Evolutionary conservation across 768 basidiomycete genomes (phyloP).

Genomic region (Calocera viscosa): DNA sequence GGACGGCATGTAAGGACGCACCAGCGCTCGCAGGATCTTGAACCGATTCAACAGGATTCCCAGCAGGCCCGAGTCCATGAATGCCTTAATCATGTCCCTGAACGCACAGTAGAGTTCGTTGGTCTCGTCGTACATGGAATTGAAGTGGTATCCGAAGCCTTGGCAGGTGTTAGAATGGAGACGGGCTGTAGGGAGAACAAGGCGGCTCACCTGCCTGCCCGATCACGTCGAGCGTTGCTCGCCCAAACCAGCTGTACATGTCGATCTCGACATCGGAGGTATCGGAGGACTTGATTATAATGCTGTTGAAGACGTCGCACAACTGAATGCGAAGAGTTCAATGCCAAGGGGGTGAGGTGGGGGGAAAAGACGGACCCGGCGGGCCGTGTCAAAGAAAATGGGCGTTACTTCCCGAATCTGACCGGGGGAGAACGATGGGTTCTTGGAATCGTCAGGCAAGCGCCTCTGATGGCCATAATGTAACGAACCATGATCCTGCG

Average conservation of each 20-base stretch:
- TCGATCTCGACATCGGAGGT: slow-evolving; percentile 33
- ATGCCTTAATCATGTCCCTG: slow-evolving; percentile 72
- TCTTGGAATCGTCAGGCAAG: slow-evolving; percentile 26
- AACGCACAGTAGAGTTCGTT: slow-evolving; percentile 70
- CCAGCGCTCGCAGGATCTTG: neutral
- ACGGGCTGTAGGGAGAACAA: neutral
- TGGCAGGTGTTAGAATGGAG: slow-evolving; percentile 10
- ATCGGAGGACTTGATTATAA: slow-evolving; percentile 15
- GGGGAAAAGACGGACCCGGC: slow-evolving; percentile 35
- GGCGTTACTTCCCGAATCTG: slow-evolving; percentile 41
- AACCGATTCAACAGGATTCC: slow-evolving; percentile 12
- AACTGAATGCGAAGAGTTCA: slow-evolving; percentile 31
- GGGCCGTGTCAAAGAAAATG: slow-evolving; percentile 48
- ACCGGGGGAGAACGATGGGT: slow-evolving; percentile 40
- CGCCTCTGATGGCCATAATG: slow-evolving; percentile 32
- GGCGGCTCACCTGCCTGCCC: slow-evolving; percentile 45
- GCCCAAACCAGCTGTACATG: slow-evolving; percentile 50
- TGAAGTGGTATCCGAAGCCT: slow-evolving; percentile 68
- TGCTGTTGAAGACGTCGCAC: slow-evolving; percentile 34
- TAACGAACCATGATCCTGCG: slow-evolving; percentile 6
- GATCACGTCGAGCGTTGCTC: slow-evolving; percentile 63
- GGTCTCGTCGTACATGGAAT: slow-evolving; percentile 64
- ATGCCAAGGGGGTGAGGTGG: too few species aligned
- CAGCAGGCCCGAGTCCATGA: slow-evolving; percentile 25
- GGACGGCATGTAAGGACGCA: neutral